Evolutionary conservation across 306 rosid species (phyloP).

Genomic region (Prosopis cineraria): DNA sequence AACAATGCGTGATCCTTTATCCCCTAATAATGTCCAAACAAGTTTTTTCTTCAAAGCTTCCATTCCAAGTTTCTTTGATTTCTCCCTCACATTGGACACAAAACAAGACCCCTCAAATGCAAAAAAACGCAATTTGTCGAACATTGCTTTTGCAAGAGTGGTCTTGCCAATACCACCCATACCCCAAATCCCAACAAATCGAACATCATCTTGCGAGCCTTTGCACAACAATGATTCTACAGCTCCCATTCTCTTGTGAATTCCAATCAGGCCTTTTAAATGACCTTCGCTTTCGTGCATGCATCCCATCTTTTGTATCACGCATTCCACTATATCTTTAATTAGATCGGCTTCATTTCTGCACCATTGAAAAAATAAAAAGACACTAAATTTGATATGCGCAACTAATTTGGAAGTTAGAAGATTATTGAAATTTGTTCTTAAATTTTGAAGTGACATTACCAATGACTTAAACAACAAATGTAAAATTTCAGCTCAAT

Average conservation of each 20-base stretch:
- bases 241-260: slow-evolving; percentile 5
- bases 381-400: no score
- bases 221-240: slow-evolving; percentile 17
- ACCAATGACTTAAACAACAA: no score
- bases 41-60: slow-evolving; percentile 19
- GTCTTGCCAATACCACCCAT: slow-evolving; percentile 30
- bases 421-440: no score
- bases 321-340: background rate
- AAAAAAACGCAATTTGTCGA: background rate
- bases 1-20: no score
- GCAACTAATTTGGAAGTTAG: no score
- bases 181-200: slow-evolving; percentile 33
- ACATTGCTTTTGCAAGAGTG: slow-evolving; percentile 22
- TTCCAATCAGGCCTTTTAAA: slow-evolving; percentile 15
- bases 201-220: background rate
- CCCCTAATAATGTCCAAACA: background rate
- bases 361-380: background rate
- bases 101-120: slow-evolving; percentile 23
- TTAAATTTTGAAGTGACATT: no score
- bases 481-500: no score
- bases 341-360: background rate
- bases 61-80: background rate
- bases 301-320: background rate
- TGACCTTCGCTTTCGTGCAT: background rate
- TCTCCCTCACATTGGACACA: slow-evolving; percentile 11